Evolutionary conservation across 2,329 filamentous ascomycete genomes (phyloP).

Genomic region (Xenoacremonium recifei): DNA sequence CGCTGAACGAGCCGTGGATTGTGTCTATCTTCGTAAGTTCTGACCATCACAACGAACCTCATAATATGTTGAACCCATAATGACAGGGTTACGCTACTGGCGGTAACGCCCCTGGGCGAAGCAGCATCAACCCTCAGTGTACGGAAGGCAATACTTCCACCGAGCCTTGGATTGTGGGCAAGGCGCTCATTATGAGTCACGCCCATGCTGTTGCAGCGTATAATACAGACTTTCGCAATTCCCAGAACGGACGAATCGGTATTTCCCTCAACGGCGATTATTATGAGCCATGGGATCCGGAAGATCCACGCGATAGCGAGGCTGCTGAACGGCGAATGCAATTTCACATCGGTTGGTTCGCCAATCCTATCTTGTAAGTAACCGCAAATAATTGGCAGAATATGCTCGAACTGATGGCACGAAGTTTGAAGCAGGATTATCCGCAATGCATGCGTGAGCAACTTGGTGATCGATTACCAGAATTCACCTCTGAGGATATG

Average conservation of each 20-base stretch:
- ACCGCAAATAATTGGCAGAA: too few species aligned
- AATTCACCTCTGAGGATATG: slow-evolving; percentile 27
- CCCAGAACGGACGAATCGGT: slow-evolving; percentile 31
- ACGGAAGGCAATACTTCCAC: slow-evolving; percentile 32
- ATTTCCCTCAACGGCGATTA: slow-evolving; percentile 38
- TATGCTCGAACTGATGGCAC: neutral
- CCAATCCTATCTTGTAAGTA: slow-evolving; percentile 35
- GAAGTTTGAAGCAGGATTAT: slow-evolving; percentile 30
- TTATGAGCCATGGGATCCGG: slow-evolving; percentile 35
- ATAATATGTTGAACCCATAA: neutral
- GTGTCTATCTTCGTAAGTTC: slow-evolving; percentile 31
- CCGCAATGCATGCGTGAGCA: slow-evolving; percentile 36
- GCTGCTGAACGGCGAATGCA: slow-evolving; percentile 35
- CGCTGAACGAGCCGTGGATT: slow-evolving; percentile 39
- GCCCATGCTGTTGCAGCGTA: slow-evolving; percentile 31
- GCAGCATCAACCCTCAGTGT: slow-evolving; percentile 24
- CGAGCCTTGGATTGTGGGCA: slow-evolving; percentile 36
- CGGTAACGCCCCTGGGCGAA: slow-evolving; percentile 32
- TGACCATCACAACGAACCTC: fast-evolving
- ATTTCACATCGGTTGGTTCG: slow-evolving; percentile 40
- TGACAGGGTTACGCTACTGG: slow-evolving; percentile 32
- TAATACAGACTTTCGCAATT: slow-evolving; percentile 28
- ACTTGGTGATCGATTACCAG: slow-evolving; percentile 29
- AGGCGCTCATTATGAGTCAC: slow-evolving; percentile 36
- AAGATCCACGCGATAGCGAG: slow-evolving; percentile 22